A percentile compares a stretch with the other conserved stretches of the same genome.
These are phyloP conservation scores for Lunasporangiospora selenospora DNA, from an alignment of 192 early-diverging fungal species.

Conservation along the genomic window DNA sequence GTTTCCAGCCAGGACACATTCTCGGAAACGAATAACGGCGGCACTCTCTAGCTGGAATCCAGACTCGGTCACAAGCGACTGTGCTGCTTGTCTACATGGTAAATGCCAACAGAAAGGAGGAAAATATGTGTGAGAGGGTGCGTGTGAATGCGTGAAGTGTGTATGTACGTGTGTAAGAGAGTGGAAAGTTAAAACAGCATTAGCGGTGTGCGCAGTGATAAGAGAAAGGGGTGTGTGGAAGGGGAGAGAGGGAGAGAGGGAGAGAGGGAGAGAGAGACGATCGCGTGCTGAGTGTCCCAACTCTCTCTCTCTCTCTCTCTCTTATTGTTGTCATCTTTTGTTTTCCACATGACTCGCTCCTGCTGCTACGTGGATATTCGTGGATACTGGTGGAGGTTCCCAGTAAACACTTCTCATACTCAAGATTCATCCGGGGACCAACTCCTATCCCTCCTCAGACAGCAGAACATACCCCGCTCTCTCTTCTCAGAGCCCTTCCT, in stretches of 20 bases:
- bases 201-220: background rate
- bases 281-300: too few species aligned
- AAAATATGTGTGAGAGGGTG: background rate
- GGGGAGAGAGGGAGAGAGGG: background rate
- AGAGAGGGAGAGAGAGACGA: background rate
- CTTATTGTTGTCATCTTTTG: too few species aligned
- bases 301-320: too few species aligned
- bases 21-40: slow-evolving; percentile 72
- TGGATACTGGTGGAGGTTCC: too few species aligned
- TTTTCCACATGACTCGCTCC: too few species aligned
- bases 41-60: slow-evolving; percentile 79
- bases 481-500: too few species aligned
- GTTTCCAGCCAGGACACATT: slow-evolving; percentile 74
- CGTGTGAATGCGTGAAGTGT: background rate
- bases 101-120: background rate
- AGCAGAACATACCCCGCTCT: too few species aligned
- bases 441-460: too few species aligned
- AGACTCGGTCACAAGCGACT: slow-evolving; percentile 78
- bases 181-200: background rate
- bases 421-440: too few species aligned
- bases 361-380: too few species aligned
- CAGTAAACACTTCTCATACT: too few species aligned
- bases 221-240: background rate
- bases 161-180: background rate
- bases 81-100: slow-evolving; percentile 67